Conservation (phyloP, 2,329 filamentous ascomycete genomes). For the Neopestalotiopsis rosae region DNA sequence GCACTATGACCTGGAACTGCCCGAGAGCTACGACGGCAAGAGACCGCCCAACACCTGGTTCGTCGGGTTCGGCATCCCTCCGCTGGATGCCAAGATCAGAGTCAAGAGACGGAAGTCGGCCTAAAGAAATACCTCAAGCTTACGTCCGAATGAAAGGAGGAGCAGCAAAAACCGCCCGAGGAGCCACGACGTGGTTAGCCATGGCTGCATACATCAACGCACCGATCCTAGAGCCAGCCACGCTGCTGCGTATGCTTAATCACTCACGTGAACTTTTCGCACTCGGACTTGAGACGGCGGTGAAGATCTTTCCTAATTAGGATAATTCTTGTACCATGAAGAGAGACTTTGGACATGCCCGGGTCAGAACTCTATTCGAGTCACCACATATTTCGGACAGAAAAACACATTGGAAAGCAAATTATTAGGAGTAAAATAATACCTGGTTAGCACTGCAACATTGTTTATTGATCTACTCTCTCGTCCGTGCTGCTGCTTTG, state of each 20-base stretch:
- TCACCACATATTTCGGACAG: background rate
- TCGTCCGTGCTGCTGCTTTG: too few species aligned
- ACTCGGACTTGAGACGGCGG: background rate
- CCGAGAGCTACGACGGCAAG: constrained; percentile 25
- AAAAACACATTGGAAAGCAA: background rate
- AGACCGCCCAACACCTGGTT: constrained; percentile 27
- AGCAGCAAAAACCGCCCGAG: background rate
- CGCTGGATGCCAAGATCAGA: constrained; percentile 24
- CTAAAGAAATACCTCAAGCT: background rate
- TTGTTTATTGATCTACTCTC: too few species aligned
- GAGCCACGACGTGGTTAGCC: background rate
- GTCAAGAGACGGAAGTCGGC: constrained; percentile 22
- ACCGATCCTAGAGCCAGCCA: background rate
- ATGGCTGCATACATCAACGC: background rate
- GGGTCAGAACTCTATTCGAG: background rate
- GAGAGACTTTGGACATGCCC: background rate
- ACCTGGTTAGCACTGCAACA: too few species aligned
- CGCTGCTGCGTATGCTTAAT: background rate
- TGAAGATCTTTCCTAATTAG: background rate
- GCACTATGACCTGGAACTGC: constrained; percentile 42
- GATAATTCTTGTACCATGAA: background rate
- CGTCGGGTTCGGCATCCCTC: constrained; percentile 26
- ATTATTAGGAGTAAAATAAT: too few species aligned
- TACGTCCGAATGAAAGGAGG: background rate
- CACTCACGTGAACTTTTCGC: background rate